Evolutionary conservation across 148 eudicot genomes (phyloP).

Genomic region (Arbutus unedo): DNA sequence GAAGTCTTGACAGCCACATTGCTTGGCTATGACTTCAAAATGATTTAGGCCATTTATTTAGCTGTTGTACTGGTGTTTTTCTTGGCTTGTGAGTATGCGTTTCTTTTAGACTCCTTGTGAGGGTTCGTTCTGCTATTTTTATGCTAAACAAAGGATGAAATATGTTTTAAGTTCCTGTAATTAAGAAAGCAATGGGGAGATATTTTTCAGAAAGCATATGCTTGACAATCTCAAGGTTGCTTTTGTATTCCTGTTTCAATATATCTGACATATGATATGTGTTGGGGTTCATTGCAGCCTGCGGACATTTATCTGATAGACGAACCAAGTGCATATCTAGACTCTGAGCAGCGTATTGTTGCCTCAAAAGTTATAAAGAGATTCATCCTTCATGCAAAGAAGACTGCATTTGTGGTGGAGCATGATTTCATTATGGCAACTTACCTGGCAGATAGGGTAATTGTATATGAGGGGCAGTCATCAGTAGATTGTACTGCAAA

Average conservation of each 20-base stretch:
- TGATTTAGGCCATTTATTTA: not conserved
- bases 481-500: constrained; percentile 88
- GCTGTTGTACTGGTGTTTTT: not conserved
- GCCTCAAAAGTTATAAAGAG: constrained; percentile 98
- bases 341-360: constrained; percentile 96
- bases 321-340: constrained; percentile 97
- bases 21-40: not conserved
- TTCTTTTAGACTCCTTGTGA: not conserved
- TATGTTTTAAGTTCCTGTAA: not conserved
- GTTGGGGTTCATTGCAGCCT: constrained; percentile 49
- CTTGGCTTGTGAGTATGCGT: constrained; percentile 2
- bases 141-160: not conserved
- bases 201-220: not conserved
- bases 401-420: constrained; percentile 95
- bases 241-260: not conserved
- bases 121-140: not conserved
- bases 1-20: not conserved
- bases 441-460: constrained; percentile 88
- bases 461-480: constrained; percentile 80
- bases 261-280: constrained; percentile 2
- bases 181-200: not conserved
- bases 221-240: not conserved
- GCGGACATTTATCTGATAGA: constrained; percentile 95
- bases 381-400: constrained; percentile 88
- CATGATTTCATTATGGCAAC: constrained; percentile 98